Base-by-base conservation (phyloP, 1,284 basidiomycete genomes). In the Papiliotrema terrestris region DNA sequence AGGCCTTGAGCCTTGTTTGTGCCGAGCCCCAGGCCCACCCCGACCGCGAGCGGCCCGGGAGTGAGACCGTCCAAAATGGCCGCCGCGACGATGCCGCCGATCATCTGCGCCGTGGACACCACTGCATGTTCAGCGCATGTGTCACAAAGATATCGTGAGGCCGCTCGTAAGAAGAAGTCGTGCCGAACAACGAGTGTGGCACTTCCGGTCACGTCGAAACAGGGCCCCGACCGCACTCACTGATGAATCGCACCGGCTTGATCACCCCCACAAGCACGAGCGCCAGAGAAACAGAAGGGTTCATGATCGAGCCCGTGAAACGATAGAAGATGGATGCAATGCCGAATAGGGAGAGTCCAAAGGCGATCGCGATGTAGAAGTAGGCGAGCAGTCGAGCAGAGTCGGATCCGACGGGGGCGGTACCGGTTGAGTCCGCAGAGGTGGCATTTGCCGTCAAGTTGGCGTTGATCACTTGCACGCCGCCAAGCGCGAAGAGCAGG, bases 271-370 rank as follows among this genome's bases (percentile, higher is more conserved):
- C 77, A 15, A 88, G 73, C 38, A 83, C 77, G 42, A 88, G 78
- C 1, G 85, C 83, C 32, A 86, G 76, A 15, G 82, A 83, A 53
- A 89, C 81, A 54, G 85, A 81, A 0, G 87, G 87, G 65, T 88
- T 88, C 78, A 88, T 88, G 46, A 79, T 69, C 13, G 83, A 84
- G 8, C 86, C 87, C 0, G 86, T 87, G 46, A 86, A 81, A 32
- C 88, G 80, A 72, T 83, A 89, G 74, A 89, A 89, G 35, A 88
- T 73, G 84, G 86, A 88, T 6, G 83, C 85, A 2, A 82, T 83
- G 35, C 86, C 82, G 45, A 87, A 79, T 37, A 89, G 79, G 53
- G 83, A 83, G 50, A 89, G 71, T 2, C 87, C 87, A 79, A 86
- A 84, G 44, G 78, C 81, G 1, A 81, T 78, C 0, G 85, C 80